Evolutionary conservation across 345 rosid genomes (phyloP).

Genomic region (Erysimum cheiranthoides): DNA sequence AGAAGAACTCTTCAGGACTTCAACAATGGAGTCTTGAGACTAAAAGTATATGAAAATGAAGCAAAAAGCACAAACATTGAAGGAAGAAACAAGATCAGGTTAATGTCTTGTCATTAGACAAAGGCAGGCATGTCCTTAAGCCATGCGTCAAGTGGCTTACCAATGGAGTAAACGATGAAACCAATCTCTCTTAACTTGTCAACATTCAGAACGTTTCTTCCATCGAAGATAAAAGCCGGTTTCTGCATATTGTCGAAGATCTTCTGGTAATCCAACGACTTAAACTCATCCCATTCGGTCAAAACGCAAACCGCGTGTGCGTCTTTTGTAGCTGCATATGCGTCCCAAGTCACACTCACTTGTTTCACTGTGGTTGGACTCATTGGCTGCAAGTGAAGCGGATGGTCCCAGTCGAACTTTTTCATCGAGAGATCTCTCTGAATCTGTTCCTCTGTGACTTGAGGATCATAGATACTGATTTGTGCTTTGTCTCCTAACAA

Average conservation of each 20-base stretch:
- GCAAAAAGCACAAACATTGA: slow-evolving; percentile 13
- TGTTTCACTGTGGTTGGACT: slow-evolving; percentile 83
- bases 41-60: slow-evolving; percentile 30
- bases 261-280: slow-evolving; percentile 77
- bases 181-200: slow-evolving; percentile 85
- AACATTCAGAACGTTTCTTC: slow-evolving; percentile 67
- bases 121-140: slow-evolving; percentile 53
- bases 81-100: slow-evolving; percentile 7
- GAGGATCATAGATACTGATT: slow-evolving; percentile 86
- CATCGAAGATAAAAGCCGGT: slow-evolving; percentile 88
- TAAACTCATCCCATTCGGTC: slow-evolving; percentile 95
- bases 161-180: slow-evolving; percentile 74
- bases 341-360: slow-evolving; percentile 78
- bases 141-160: slow-evolving; percentile 48
- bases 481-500: slow-evolving; percentile 84
- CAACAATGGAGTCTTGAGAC: slow-evolving; percentile 9
- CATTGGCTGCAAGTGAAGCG: slow-evolving; percentile 90
- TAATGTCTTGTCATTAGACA: slow-evolving; percentile 24
- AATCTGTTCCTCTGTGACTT: slow-evolving; percentile 87
- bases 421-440: slow-evolving; percentile 91
- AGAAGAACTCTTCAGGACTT: slow-evolving; percentile 22
- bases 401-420: slow-evolving; percentile 96
- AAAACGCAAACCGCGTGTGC: slow-evolving; percentile 86
- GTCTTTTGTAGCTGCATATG: slow-evolving; percentile 81
- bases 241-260: slow-evolving; percentile 90